Evolutionary conservation across 2,329 filamentous ascomycete species (phyloP).

Genomic region (Nothomitra cinnamomea): DNA sequence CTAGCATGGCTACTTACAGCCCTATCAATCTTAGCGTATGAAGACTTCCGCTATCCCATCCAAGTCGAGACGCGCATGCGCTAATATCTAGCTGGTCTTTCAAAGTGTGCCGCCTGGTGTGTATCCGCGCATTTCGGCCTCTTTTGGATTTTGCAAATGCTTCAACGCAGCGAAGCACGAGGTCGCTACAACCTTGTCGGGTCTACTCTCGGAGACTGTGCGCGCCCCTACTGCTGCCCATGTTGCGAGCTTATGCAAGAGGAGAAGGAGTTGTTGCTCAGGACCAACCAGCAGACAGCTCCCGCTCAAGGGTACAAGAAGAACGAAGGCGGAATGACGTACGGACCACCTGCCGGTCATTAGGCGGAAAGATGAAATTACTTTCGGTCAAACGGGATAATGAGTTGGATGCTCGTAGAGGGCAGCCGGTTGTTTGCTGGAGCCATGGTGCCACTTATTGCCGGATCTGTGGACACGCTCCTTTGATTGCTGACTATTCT

Average conservation of each 20-base stretch:
- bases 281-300: not conserved
- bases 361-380: no score
- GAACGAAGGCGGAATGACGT: conserved; percentile 1
- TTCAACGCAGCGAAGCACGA: conserved; percentile 1
- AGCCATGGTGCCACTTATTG: no score
- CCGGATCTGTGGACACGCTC: no score
- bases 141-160: conserved; percentile 4
- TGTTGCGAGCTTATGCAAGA: conserved; percentile 5
- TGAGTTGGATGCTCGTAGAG: no score
- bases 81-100: not conserved
- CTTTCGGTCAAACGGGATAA: no score
- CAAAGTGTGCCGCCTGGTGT: conserved; percentile 4
- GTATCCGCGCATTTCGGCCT: not conserved
- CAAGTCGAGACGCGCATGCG: no score
- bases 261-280: conserved; percentile 3
- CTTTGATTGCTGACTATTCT: no score
- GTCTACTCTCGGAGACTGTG: not conserved
- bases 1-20: not conserved
- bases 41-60: not conserved
- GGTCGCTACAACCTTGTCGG: conserved; percentile 1
- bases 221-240: conserved; percentile 1
- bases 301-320: conserved; percentile 1
- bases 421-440: no score
- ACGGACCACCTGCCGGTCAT: not conserved
- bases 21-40: conserved; percentile 1